Base-by-base conservation (phyloP, 2,329 filamentous ascomycete species). In the Apiospora marii region DNA sequence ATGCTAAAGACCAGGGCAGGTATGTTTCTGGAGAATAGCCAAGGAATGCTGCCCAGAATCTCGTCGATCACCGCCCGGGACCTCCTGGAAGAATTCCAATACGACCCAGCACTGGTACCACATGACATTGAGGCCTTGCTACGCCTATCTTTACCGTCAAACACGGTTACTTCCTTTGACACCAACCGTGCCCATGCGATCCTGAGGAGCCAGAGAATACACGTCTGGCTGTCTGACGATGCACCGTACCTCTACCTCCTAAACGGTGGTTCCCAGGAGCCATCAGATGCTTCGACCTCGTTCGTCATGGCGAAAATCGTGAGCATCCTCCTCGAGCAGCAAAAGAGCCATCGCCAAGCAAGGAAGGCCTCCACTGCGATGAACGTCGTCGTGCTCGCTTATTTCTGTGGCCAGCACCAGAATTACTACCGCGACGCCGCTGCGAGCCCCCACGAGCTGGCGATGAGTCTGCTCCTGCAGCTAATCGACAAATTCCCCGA, bases 401-500 rank as follows among this genome's bases (percentile, higher is more conserved):
- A 46, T 43, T 68, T 68, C 67, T 68, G 67, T 4, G 19, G 41
- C n/a, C 41, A 68, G 41, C 67, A 68, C 22, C 67, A 4, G 67
- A 68, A 22, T n/a, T 48, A 34, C 14, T 48, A 68, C 14, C 67
- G 41, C 3, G 67, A 68, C 67, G 7, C 67, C 24, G 41, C 41
- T 3, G 67, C 67, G 14, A 68, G 41, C 43, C 67, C 67, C 6
- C 34, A n/a, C 67, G 67, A 68, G 41, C 43, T 68, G 1, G 44
- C 41, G 14, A 46, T 68, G 67, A 68, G 43, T n/a, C 67, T 68
- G 24, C 67, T 68, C n/a, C 41, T 68, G 43, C 67, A 68, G 67
- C 67, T 68, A 6, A 30, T 68, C 8, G 67, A 68, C 19, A 19
- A 22, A 27, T 37, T 48, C 41, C n/a, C 41, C 19, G 43, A 27